Percentiles rank a stretch among this genome's conserved stretches.
phyloP scores from a whole-genome alignment of 2,329 filamentous ascomycete species.

The Colletotrichum cordylinicola region DNA sequence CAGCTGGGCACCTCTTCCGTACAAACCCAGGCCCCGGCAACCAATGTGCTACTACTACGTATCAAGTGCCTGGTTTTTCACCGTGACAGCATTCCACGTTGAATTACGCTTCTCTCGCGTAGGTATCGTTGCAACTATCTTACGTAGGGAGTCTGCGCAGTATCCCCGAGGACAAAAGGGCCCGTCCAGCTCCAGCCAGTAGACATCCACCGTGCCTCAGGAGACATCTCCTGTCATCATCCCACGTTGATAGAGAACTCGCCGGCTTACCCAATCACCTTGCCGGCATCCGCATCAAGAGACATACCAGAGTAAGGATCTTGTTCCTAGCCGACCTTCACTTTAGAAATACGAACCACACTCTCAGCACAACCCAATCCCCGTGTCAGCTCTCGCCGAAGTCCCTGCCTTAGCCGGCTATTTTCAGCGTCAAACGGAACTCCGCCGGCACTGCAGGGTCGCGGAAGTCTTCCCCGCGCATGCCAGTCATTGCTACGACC shows the following conservation, averaged over 20 bases:
- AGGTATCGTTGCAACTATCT: background rate
- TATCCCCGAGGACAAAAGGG: background rate
- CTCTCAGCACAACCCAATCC: conserved; percentile 5
- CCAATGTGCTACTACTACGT: background rate
- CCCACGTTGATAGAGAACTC: background rate
- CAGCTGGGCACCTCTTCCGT: background rate
- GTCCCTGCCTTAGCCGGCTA: background rate
- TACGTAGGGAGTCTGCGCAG: background rate
- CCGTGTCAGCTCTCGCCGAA: background rate
- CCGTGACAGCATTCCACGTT: background rate
- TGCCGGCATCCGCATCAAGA: background rate
- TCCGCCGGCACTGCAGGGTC: background rate
- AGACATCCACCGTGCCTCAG: background rate
- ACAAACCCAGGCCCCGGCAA: background rate
- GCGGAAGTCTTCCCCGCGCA: background rate
- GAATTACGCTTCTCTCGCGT: background rate
- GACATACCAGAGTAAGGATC: background rate
- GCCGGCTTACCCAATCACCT: background rate
- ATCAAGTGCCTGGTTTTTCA: background rate
- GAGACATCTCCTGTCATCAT: background rate
- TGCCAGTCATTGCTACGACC: background rate
- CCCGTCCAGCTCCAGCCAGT: background rate
- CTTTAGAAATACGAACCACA: conserved; percentile 7
- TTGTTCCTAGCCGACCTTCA: background rate
- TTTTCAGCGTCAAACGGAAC: conserved; percentile 3